Conservation (phyloP, 2,329 filamentous ascomycete genomes). For the Talaromyces funiculosus region DNA sequence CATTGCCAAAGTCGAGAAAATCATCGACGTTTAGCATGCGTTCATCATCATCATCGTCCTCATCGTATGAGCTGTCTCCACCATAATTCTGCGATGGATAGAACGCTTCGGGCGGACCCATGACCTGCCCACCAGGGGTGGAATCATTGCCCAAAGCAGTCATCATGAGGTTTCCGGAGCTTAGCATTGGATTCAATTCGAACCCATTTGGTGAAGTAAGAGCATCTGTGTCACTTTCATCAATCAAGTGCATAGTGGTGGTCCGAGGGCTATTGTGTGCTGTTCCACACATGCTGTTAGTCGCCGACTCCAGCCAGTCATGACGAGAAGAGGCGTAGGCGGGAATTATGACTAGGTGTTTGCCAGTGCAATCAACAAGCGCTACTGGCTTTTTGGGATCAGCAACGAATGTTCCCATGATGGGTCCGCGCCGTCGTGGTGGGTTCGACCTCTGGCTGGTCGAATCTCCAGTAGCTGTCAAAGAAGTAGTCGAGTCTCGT, state of each 20-base stretch:
- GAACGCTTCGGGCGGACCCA: constrained; percentile 70
- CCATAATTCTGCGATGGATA: constrained; percentile 58
- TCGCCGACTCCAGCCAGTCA: constrained; percentile 41
- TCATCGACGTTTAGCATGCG: constrained; percentile 61
- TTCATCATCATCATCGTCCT: constrained; percentile 59
- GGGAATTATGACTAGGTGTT: constrained; percentile 44
- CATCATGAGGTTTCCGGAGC: constrained; percentile 69
- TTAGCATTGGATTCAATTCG: constrained; percentile 52
- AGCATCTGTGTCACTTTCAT: constrained; percentile 43
- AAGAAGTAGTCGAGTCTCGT: constrained; percentile 42
- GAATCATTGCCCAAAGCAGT: constrained; percentile 57
- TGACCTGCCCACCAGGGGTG: constrained; percentile 53
- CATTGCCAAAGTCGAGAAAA: constrained; percentile 63
- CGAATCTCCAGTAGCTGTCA: constrained; percentile 40
- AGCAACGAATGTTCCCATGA: constrained; percentile 44
- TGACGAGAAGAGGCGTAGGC: constrained; percentile 43
- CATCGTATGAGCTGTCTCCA: constrained; percentile 55
- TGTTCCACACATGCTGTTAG: constrained; percentile 38
- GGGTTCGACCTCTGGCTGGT: constrained; percentile 22
- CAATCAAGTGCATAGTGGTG: constrained; percentile 34
- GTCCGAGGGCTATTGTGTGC: constrained; percentile 40
- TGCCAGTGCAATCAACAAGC: constrained; percentile 44
- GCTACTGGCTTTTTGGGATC: constrained; percentile 46
- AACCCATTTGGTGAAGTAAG: constrained; percentile 33
- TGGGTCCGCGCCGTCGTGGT: constrained; percentile 40